phyloP scores from a whole-genome alignment of 2,329 filamentous ascomycete genomes.

The Xylariaceae sp. region DNA sequence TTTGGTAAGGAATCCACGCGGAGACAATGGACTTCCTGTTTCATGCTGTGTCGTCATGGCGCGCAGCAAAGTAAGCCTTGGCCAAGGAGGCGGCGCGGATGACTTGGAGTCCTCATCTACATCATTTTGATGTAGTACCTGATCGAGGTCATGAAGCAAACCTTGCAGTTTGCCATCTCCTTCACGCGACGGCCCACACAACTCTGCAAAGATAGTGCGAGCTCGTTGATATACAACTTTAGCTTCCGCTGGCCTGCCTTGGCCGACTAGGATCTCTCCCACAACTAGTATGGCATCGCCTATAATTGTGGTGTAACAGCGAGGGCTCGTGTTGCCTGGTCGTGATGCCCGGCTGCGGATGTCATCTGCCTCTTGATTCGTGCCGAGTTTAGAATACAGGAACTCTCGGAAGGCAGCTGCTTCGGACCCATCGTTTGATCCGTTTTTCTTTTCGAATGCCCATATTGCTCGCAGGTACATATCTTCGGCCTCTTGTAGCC shows the following conservation, averaged over 20 bases:
- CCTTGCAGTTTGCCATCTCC: neutral
- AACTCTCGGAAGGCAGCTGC: neutral
- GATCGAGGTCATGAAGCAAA: neutral
- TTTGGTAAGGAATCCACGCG: too few species aligned
- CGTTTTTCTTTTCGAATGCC: neutral
- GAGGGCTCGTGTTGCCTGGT: neutral
- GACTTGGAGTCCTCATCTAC: too few species aligned
- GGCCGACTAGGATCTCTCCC: neutral
- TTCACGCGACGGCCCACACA: neutral
- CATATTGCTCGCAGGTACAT: slow-evolving; percentile 29
- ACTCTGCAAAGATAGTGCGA: neutral
- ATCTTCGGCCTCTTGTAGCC: slow-evolving; percentile 22
- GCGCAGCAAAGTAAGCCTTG: too few species aligned
- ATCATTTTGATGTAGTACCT: neutral
- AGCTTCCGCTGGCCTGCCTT: neutral
- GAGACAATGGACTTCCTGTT: too few species aligned
- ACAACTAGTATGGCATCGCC: neutral
- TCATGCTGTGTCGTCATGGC: too few species aligned
- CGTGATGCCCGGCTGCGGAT: neutral
- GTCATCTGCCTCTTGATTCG: neutral
- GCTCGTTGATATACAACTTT: neutral
- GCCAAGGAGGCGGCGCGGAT: too few species aligned
- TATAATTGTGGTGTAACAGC: neutral
- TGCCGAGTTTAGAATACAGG: neutral
- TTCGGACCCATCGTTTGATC: neutral